Conservation (phyloP, 2,329 filamentous ascomycete genomes). For the Sclerotinia trifoliorum region DNA sequence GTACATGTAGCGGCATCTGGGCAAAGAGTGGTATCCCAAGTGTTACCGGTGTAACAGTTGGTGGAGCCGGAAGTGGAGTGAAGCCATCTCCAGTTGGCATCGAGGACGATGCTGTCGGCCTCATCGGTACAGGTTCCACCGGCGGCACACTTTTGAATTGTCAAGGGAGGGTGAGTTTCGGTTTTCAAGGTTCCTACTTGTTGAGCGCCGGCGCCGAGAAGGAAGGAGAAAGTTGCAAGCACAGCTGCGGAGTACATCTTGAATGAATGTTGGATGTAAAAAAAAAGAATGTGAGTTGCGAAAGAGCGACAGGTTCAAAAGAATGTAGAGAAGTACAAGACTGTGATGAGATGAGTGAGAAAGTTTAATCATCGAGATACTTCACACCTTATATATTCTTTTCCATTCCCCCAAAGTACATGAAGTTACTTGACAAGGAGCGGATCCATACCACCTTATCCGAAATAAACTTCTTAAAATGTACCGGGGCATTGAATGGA, state of each 20-base stretch:
- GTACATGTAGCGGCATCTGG: slow-evolving; percentile 52
- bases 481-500: not conserved
- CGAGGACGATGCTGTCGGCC: slow-evolving; percentile 51
- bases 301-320: slow-evolving; percentile 7
- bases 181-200: slow-evolving; percentile 44
- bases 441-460: not conserved
- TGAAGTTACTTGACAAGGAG: not conserved
- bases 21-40: slow-evolving; percentile 47
- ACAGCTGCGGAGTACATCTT: slow-evolving; percentile 18
- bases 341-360: slow-evolving; percentile 3
- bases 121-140: slow-evolving; percentile 46
- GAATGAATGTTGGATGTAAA: slow-evolving; percentile 2
- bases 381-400: slow-evolving; percentile 10
- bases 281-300: slow-evolving; percentile 10
- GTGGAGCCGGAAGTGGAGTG: slow-evolving; percentile 43
- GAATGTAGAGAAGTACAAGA: slow-evolving; percentile 14
- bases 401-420: not conserved
- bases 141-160: slow-evolving; percentile 25
- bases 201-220: slow-evolving; percentile 31
- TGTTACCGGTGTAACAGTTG: slow-evolving; percentile 39
- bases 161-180: slow-evolving; percentile 52
- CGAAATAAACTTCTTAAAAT: not conserved
- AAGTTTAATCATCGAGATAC: not conserved
- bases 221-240: slow-evolving; percentile 19
- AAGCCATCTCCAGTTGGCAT: slow-evolving; percentile 41